A percentile compares a stretch with the other conserved stretches of the same genome.
These are phyloP conservation scores for Fusarium fujikuroi DNA, from an alignment of 2,329 filamentous ascomycete species.

Conservation along the genomic window DNA sequence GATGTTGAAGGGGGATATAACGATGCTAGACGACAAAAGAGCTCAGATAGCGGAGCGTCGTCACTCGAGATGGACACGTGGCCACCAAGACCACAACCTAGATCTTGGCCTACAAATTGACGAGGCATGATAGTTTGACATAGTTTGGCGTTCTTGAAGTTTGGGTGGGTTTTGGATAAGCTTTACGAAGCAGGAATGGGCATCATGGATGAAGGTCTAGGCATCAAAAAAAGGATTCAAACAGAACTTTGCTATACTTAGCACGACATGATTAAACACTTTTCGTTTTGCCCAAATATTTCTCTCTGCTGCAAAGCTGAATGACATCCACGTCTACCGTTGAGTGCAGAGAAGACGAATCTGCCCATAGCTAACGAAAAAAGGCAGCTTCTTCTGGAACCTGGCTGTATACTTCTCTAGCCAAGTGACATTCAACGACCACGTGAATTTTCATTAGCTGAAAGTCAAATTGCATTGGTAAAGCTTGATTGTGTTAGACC, in stretches of 20 bases:
- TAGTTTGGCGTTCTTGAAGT: constrained; percentile 25
- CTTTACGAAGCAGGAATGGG: constrained; percentile 6
- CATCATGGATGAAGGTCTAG: not conserved
- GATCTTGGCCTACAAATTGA: constrained; percentile 27
- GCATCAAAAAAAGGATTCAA: not conserved
- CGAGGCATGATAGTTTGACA: constrained; percentile 10
- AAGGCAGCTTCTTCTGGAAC: not conserved
- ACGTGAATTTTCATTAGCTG: not conserved
- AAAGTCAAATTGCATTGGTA: not conserved
- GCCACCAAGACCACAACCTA: constrained; percentile 33
- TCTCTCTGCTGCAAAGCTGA: not conserved
- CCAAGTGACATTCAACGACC: not conserved
- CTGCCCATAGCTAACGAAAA: not conserved
- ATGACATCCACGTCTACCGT: not conserved
- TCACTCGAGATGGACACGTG: constrained; percentile 41
- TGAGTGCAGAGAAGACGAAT: not conserved
- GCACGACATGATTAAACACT: not conserved
- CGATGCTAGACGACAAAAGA: constrained; percentile 28
- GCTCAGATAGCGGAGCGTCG: constrained; percentile 29
- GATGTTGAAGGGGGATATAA: constrained; percentile 34
- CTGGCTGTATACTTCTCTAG: not conserved
- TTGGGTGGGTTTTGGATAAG: not conserved
- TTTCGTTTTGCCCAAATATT: not conserved
- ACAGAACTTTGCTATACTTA: constrained; percentile 5
- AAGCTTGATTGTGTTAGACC: not conserved